phyloP scores from a whole-genome alignment of 2,329 filamentous ascomycete species.

The Stagonosporopsis cucurbitacearum region DNA sequence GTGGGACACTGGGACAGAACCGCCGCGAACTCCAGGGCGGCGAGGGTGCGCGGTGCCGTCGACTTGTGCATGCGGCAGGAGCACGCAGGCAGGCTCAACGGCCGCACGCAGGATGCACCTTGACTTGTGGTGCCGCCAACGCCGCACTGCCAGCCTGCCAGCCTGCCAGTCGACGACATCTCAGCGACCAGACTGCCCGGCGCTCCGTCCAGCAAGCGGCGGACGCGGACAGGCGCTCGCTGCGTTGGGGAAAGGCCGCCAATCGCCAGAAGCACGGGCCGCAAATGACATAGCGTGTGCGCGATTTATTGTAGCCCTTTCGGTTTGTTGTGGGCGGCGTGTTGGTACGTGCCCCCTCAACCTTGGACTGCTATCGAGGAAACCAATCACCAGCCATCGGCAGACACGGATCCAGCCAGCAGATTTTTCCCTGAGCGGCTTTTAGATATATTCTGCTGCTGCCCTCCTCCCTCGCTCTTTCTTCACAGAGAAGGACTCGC shows the following conservation, averaged over 20 bases:
- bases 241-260: conserved; percentile 25
- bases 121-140: too few species aligned
- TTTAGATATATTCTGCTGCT: conserved; percentile 31
- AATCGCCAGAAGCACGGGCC: conserved; percentile 22
- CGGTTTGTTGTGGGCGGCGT: conserved; percentile 22
- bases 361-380: conserved; percentile 21
- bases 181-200: too few species aligned
- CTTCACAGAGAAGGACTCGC: conserved; percentile 40
- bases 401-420: conserved; percentile 24
- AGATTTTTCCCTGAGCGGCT: conserved; percentile 40
- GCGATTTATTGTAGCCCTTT: conserved; percentile 25
- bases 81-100: neutral
- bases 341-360: conserved; percentile 18
- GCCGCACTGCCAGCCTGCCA: too few species aligned
- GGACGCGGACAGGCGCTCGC: conserved; percentile 18
- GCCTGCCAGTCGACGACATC: too few species aligned
- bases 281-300: conserved; percentile 23
- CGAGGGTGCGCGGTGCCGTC: neutral
- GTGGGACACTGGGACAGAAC: neutral
- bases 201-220: conserved; percentile 14
- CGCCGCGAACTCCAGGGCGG: neutral
- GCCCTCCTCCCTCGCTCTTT: conserved; percentile 26
- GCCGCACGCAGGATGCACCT: too few species aligned
- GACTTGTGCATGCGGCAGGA: too few species aligned
- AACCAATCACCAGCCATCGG: conserved; percentile 23